Evolutionary conservation across 2,329 filamentous ascomycete genomes (phyloP).

Genomic region (Aureobasidium musti): DNA sequence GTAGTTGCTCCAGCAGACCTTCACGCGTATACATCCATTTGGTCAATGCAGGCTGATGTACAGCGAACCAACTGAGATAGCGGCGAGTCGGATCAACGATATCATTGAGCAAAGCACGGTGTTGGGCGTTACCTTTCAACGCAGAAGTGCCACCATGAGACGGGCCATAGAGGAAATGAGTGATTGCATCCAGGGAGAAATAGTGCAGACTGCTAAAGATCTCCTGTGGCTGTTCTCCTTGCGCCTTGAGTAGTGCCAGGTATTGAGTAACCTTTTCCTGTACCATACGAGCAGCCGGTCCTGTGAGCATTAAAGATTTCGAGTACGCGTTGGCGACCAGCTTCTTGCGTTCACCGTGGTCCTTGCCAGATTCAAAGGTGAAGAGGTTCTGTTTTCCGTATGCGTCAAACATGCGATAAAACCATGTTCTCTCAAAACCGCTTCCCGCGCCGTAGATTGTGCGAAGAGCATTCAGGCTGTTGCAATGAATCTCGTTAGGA

Average conservation of each 20-base stretch:
- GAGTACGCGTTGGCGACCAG: slow-evolving; percentile 56
- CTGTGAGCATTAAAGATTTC: slow-evolving; percentile 50
- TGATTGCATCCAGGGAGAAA: slow-evolving; percentile 57
- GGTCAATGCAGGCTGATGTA: slow-evolving; percentile 51
- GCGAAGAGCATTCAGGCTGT: slow-evolving; percentile 50
- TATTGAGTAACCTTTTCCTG: slow-evolving; percentile 47
- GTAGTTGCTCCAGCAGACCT: slow-evolving; percentile 43
- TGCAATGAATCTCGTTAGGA: slow-evolving; percentile 52
- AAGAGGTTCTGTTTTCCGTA: slow-evolving; percentile 57
- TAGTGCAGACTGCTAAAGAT: slow-evolving; percentile 56
- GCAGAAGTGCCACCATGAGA: slow-evolving; percentile 49
- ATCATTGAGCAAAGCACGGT: slow-evolving; percentile 51
- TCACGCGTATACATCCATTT: slow-evolving; percentile 53
- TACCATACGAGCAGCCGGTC: slow-evolving; percentile 41
- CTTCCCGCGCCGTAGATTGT: slow-evolving; percentile 59
- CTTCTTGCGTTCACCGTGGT: slow-evolving; percentile 56
- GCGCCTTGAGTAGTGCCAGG: slow-evolving; percentile 46
- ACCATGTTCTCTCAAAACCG: slow-evolving; percentile 53
- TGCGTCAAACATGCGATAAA: slow-evolving; percentile 60
- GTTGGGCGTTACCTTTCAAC: slow-evolving; percentile 43
- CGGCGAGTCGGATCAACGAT: slow-evolving; percentile 53
- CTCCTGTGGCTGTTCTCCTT: slow-evolving; percentile 44
- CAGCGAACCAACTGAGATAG: slow-evolving; percentile 53
- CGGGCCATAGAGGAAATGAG: slow-evolving; percentile 55
- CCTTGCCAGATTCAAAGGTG: slow-evolving; percentile 49